Base-by-base conservation (phyloP, 2,329 filamentous ascomycete genomes). In the Didymella lethalis region DNA sequence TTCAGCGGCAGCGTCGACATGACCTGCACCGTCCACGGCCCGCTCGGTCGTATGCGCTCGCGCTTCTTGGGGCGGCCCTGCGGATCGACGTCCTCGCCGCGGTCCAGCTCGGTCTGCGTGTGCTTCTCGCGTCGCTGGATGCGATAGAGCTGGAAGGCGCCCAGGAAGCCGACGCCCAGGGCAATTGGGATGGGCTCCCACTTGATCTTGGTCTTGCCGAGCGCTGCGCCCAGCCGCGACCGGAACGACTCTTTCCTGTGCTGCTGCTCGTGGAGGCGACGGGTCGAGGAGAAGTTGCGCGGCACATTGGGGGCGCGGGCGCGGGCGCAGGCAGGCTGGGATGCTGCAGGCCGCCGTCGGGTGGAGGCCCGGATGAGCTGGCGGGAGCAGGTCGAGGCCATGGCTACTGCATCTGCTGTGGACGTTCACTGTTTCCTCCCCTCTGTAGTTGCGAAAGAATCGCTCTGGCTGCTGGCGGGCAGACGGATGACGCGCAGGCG, bases 1-100 rank as follows among this genome's bases (percentile, higher is more conserved):
- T 97, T 97, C 62, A 97, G 83, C 32, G 93, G 93, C 60, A 97
- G 81, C 2, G 92, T 96, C 7, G 92, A 96, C 90, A 97, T 96
- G 75, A 97, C 86, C 75, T 93, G 91, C 50, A 97, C 91, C 73
- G 94, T 91, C 89, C 93, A 97, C 76, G 93, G 92, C 26, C 93
- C 93, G 56, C 91, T 91, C 2, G 91, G 92, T 36, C 90, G 85
- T 70, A 96, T 87, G 59, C 88, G 85, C 47, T 85, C 81, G 62
- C 87, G 81, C 71, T 78, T 81, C 62, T 80, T 83, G 34, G 83
- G 84, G 43, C 78, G 77, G 3, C 79, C 79, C 36, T 76, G 72
- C 36, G 57, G 57, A 32, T 74, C 73, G 4, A 57, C 62, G 80
- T 85, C 78, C 72, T 83, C 80, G 76, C 85, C 65, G 29, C 78